Base-by-base conservation (phyloP, 106 monocot species). In the Acorus gramineus region DNA sequence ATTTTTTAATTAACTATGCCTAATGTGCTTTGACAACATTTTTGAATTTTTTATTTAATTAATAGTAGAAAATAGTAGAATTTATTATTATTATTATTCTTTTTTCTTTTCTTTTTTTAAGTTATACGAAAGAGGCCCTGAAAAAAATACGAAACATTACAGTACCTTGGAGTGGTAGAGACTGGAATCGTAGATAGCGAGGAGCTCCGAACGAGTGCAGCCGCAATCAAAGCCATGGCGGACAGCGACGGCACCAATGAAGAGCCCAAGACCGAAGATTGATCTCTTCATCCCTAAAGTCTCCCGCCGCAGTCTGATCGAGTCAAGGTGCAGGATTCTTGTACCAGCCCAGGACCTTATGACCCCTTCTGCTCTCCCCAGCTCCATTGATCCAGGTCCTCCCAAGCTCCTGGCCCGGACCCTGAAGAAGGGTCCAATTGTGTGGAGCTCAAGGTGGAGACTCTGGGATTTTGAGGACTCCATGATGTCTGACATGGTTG, bases 401-500 rank as follows among this genome's bases (percentile, higher is more conserved):
- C 11, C 42, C 44, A 6, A 13, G 11, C 70, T 49, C n/a, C 54
- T 42, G n/a, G 69, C 77, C 5, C 52, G 65, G 52, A 80, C 73
- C 42, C 73, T 71, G 67, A 80, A 84, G 80, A 87, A 87, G 14
- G 87, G 87, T 14, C 87, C 87, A 5, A 78, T 5, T 4, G 74
- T 70, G 6, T 46, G 64, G 52, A 87, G 80, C 10, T 65, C 60
- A 55, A 87, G 50, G 46, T 51, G 53, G 46, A 87, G 77, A 63
- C 83, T 78, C 47, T 87, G 87, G 3, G 80, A 45, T 7, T 71
- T 60, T 50, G 83, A 76, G 2, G 80, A 8, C 0, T 66, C 68
- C 68, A 78, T 61, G 68, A 87, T 84, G n/a, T 87, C 80, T 10
- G 77, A 28, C 87, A 87, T 84, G 59, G 83, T 80, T 53, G 87